These are phyloP conservation scores for Aureobasidium sp. DNA, from an alignment of 2,329 filamentous ascomycete species.

Conservation along the genomic window DNA sequence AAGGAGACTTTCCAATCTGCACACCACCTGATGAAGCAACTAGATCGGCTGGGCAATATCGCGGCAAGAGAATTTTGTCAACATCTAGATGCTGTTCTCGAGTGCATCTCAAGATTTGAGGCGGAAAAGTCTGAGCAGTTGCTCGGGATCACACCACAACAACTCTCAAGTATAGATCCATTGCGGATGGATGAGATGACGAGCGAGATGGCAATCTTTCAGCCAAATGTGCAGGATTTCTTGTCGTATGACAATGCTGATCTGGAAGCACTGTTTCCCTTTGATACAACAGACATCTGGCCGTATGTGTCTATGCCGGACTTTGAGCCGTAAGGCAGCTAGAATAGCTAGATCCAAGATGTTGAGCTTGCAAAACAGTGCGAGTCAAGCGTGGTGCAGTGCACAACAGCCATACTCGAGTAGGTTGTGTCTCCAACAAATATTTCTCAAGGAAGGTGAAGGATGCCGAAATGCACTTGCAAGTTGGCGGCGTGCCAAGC, in stretches of 20 bases:
- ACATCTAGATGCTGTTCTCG: slow-evolving; percentile 27
- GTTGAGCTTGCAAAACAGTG: not conserved
- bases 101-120: not conserved
- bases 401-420: not conserved
- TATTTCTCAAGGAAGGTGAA: not conserved
- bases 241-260: slow-evolving; percentile 5
- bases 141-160: not conserved
- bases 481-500: not conserved
- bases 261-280: not conserved
- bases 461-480: not conserved
- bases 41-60: slow-evolving; percentile 33
- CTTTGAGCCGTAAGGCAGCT: not conserved
- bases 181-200: slow-evolving; percentile 1
- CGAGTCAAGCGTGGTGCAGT: not conserved
- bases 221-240: slow-evolving; percentile 8
- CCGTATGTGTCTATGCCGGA: slow-evolving; percentile 4
- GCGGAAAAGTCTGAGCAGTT: not conserved
- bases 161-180: not conserved
- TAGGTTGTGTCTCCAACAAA: not conserved
- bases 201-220: slow-evolving; percentile 4
- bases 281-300: slow-evolving; percentile 2
- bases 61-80: slow-evolving; percentile 33
- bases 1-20: slow-evolving; percentile 33
- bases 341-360: not conserved
- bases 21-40: slow-evolving; percentile 29